Conservation (phyloP, 768 basidiomycete species). For the Boletus bicolor region DNA sequence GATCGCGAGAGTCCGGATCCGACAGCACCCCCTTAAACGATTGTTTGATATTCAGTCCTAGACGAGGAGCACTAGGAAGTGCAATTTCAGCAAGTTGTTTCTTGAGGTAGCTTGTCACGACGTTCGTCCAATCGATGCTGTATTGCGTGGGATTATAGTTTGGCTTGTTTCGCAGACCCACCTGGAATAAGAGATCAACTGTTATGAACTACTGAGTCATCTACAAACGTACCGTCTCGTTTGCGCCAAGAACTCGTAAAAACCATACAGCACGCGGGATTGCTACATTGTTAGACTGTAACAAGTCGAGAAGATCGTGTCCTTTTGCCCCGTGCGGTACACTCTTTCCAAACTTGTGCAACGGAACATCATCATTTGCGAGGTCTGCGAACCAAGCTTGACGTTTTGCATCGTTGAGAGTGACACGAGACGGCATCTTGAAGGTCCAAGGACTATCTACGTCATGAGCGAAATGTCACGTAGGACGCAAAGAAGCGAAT, state of each 20-base stretch:
- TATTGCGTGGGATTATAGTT: constrained; percentile 81
- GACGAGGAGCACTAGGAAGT: constrained; percentile 74
- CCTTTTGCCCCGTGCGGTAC: constrained; percentile 87
- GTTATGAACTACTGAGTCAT: neutral
- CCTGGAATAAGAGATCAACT: constrained; percentile 36
- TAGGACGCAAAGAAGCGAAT: constrained; percentile 22
- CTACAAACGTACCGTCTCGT: constrained; percentile 63
- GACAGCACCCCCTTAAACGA: constrained; percentile 80
- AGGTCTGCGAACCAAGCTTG: constrained; percentile 81
- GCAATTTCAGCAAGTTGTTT: constrained; percentile 79
- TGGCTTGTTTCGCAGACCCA: constrained; percentile 73
- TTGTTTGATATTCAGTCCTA: constrained; percentile 76
- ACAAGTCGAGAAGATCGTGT: constrained; percentile 74
- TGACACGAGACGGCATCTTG: constrained; percentile 79
- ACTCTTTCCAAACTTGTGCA: constrained; percentile 78
- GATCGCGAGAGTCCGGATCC: constrained; percentile 65
- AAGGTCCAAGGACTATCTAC: constrained; percentile 53
- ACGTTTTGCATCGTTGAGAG: constrained; percentile 75
- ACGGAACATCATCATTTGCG: constrained; percentile 74
- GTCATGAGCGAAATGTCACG: neutral
- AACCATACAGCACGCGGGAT: constrained; percentile 87
- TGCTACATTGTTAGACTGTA: constrained; percentile 73
- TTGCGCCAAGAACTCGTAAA: constrained; percentile 80
- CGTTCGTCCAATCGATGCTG: constrained; percentile 81
- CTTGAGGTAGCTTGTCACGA: constrained; percentile 77